Percentiles rank a stretch among this genome's conserved stretches.
These are phyloP conservation scores for Mycena pura DNA, from an alignment of 768 basidiomycete species.

Conservation along the genomic window DNA sequence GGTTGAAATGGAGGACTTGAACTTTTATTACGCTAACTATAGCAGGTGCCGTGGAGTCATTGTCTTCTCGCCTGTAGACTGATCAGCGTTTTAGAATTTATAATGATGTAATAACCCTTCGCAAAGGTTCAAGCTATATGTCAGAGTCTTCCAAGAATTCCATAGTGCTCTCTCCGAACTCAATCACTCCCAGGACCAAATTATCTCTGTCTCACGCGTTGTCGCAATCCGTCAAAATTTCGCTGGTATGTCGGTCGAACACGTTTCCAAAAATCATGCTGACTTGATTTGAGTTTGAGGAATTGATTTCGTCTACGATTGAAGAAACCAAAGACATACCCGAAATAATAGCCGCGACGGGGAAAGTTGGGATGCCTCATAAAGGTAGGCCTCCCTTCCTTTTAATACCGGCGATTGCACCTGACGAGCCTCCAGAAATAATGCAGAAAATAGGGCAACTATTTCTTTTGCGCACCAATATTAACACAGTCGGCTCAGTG, in stretches of 20 bases:
- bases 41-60: constrained; percentile 66
- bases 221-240: constrained; percentile 97
- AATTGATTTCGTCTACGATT: constrained; percentile 89
- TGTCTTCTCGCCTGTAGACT: constrained; percentile 5
- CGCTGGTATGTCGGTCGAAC: constrained; percentile 58
- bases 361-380: constrained; percentile 90
- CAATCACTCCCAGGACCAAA: constrained; percentile 75
- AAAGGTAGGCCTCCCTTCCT: constrained; percentile 56
- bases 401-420: constrained; percentile 14
- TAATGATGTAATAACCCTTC: constrained; percentile 95
- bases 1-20: constrained; percentile 95
- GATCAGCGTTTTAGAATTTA: constrained; percentile 68
- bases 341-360: constrained; percentile 90
- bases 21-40: constrained; percentile 97
- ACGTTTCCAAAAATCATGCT: background rate
- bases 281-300: constrained; percentile 72
- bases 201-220: constrained; percentile 93
- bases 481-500: constrained; percentile 96
- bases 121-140: constrained; percentile 96
- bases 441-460: constrained; percentile 97
- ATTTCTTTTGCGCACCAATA: constrained; percentile 92
- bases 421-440: constrained; percentile 63
- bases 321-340: constrained; percentile 97
- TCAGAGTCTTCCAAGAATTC: constrained; percentile 44
- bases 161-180: background rate